These are phyloP conservation scores for Aspergillus cejpii DNA, from an alignment of 2,329 filamentous ascomycete species.

Conservation along the genomic window DNA sequence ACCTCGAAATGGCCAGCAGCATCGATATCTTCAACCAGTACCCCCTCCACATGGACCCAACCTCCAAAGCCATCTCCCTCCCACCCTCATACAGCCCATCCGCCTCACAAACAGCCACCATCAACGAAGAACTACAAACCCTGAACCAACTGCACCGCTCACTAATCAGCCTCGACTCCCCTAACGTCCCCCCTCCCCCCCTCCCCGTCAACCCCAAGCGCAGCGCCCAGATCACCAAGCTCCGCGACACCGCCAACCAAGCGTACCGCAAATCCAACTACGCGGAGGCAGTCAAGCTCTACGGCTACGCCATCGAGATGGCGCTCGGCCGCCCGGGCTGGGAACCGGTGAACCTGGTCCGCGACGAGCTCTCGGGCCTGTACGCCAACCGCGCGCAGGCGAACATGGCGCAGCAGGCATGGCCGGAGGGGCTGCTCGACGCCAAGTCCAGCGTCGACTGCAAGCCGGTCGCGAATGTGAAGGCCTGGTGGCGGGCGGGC, in stretches of 20 bases:
- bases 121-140: slow-evolving; percentile 59
- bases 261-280: slow-evolving; percentile 73
- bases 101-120: slow-evolving; percentile 42
- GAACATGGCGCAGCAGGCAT: slow-evolving; percentile 72
- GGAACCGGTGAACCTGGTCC: slow-evolving; percentile 76
- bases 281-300: slow-evolving; percentile 70
- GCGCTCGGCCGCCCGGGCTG: slow-evolving; percentile 72
- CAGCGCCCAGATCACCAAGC: slow-evolving; percentile 76
- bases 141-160: slow-evolving; percentile 72
- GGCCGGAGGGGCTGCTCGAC: slow-evolving; percentile 82
- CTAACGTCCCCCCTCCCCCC: slow-evolving; percentile 72
- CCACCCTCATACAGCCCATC: slow-evolving; percentile 42
- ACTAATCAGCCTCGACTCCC: slow-evolving; percentile 59
- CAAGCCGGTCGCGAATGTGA: slow-evolving; percentile 78
- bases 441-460: slow-evolving; percentile 83
- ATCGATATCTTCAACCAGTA: slow-evolving; percentile 63
- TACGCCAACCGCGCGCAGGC: slow-evolving; percentile 87
- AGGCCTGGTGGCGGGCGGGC: slow-evolving; percentile 88
- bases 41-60: slow-evolving; percentile 72
- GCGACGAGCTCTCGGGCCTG: slow-evolving; percentile 74
- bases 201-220: slow-evolving; percentile 91
- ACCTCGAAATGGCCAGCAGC: slow-evolving; percentile 23
- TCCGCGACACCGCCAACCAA: slow-evolving; percentile 78
- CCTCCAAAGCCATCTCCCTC: slow-evolving; percentile 65
- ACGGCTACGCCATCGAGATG: slow-evolving; percentile 85